phyloP scores from a whole-genome alignment of 257 asterid species.

The Gynochthodes officinalis region DNA sequence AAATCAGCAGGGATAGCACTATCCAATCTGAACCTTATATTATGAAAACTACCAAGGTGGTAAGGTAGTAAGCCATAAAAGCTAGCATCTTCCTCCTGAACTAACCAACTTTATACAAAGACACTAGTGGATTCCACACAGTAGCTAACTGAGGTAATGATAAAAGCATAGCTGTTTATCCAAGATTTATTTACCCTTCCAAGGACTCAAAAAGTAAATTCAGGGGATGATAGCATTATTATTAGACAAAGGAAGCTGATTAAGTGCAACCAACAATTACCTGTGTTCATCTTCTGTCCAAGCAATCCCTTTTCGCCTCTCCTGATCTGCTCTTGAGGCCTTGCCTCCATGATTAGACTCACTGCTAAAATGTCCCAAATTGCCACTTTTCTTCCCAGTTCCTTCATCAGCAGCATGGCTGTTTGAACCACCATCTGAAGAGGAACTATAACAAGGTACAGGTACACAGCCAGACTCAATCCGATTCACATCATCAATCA shows the following conservation, averaged over 20 bases:
- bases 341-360: constrained; percentile 61
- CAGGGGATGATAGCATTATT: no score
- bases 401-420: constrained; percentile 56
- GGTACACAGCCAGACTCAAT: constrained; percentile 73
- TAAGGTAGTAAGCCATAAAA: not conserved
- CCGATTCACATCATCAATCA: constrained; percentile 64
- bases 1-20: not conserved
- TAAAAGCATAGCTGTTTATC: not conserved
- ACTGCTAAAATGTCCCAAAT: constrained; percentile 33
- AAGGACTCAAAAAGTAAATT: not conserved
- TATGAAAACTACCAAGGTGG: not conserved
- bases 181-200: not conserved
- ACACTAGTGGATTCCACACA: not conserved
- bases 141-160: no score
- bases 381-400: constrained; percentile 42
- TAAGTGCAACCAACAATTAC: constrained; percentile 30
- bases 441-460: constrained; percentile 57
- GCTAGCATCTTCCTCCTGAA: not conserved
- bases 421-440: constrained; percentile 53
- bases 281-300: constrained; percentile 99
- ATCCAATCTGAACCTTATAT: not conserved
- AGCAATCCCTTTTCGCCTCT: constrained; percentile 91
- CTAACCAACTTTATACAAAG: not conserved
- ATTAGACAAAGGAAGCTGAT: not conserved
- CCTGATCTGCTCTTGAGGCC: constrained; percentile 65